Base-by-base conservation (phyloP, 495 filamentous ascomycete genomes). In the Cryomyces antarcticus region DNA sequence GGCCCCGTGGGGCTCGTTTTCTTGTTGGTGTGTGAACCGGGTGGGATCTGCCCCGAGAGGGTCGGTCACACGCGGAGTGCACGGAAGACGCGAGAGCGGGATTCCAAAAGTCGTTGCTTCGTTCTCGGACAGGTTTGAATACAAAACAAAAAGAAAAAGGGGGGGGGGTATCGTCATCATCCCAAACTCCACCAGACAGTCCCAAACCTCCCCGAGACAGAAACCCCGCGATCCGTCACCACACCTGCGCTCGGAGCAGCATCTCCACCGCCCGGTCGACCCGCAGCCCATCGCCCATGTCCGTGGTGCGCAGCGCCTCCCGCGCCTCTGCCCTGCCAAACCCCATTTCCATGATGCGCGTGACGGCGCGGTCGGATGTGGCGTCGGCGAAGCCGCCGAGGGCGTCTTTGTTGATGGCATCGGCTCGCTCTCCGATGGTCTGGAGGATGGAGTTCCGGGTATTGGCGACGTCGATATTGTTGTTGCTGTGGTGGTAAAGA, bases 211-310 rank as follows among this genome's bases (percentile, higher is more conserved):
- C n/a, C n/a, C n/a, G n/a, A n/a, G n/a, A n/a, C n/a, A n/a, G n/a
- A n/a, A n/a, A n/a, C n/a, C n/a, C n/a, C n/a, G n/a, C n/a, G n/a
- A n/a, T n/a, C n/a, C 11, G n/a, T n/a, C n/a, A n/a, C 39, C 39
- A 28, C 6, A 6, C 39, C 29, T 24, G 35, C 49, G 41, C 46
- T 39, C 54, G 46, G 36, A 65, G 41, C 42, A 63, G 43, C 41
- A 63, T 38, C 46, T 63, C 61, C 28, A 65, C 58, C 5, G 62
- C 62, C 35, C 56, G 51, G 46, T 62, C 59, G 7, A 65, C 52
- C 24, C 59, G 40, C 41, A 63, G 41, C n/a, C 57, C 58, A 46
- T 60, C 56, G 4, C 59, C 58, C 41, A 57, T 48, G 46, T 63
- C 61, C 24, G 61, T 63, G 45, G 53, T 51, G 24, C 49, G 28